phyloP scores from a whole-genome alignment of 2,329 filamentous ascomycete genomes.

The Fusarium phyllophilum region DNA sequence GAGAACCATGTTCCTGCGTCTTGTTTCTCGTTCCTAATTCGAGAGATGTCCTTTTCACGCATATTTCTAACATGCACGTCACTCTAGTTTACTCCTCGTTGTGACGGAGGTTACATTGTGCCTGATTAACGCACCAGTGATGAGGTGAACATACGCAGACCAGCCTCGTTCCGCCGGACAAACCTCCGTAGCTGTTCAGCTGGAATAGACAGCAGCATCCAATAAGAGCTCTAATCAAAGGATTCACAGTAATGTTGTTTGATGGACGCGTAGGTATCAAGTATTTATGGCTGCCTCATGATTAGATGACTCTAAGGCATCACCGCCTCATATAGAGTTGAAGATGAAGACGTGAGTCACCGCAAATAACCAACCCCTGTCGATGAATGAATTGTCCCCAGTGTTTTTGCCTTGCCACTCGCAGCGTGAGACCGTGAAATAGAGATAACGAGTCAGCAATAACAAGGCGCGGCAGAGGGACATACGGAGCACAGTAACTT shows the following conservation, averaged over 20 bases:
- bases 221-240: background rate
- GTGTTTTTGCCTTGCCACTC: slow-evolving; percentile 36
- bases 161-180: background rate
- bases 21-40: background rate
- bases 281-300: slow-evolving; percentile 12
- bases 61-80: slow-evolving; percentile 20
- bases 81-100: slow-evolving; percentile 1
- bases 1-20: slow-evolving; percentile 4
- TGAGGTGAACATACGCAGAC: background rate
- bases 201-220: background rate
- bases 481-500: background rate
- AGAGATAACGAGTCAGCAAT: slow-evolving; percentile 11
- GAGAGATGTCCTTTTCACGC: background rate
- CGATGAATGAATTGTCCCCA: slow-evolving; percentile 6
- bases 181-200: background rate
- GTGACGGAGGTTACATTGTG: slow-evolving; percentile 28
- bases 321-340: slow-evolving; percentile 14
- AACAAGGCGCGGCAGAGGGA: slow-evolving; percentile 17
- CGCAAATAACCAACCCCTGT: slow-evolving; percentile 22
- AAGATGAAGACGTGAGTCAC: slow-evolving; percentile 30
- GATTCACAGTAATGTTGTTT: background rate
- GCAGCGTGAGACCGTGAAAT: slow-evolving; percentile 21
- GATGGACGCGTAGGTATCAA: background rate
- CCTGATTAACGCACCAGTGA: slow-evolving; percentile 35
- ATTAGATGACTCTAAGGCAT: slow-evolving; percentile 13